Base-by-base conservation (phyloP, 2,329 filamentous ascomycete genomes). In the Rhytidhysteron rufulum region DNA sequence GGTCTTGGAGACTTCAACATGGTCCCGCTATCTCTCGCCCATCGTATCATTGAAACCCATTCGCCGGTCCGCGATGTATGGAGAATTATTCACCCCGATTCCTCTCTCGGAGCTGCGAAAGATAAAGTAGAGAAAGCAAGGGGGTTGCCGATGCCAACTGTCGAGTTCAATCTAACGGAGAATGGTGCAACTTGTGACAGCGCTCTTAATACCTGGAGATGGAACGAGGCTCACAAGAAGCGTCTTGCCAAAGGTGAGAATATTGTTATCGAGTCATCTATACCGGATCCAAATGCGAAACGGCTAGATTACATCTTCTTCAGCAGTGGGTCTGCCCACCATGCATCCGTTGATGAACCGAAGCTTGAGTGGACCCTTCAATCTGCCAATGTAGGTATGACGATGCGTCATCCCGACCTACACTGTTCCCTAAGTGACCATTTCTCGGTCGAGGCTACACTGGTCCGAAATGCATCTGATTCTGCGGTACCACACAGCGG, bases 1-100 rank as follows among this genome's bases (percentile, higher is more conserved):
- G 90, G 83, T 5, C 71, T 95, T 39, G 93, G 93, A 19, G 93
- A 97, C 70, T 96, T 97, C 71, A 97, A 97, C 69, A 95, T 95
- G 85, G 73, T 88, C n/a, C 93, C 93, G 1, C 68, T 85, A 30
- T 94, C 88, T 19, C 79, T 95, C 46, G 84, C 86, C 22, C 88
- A 97, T 68, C 79, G 82, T 39, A 75, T 97, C 49, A 83, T 98
- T 51, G 86, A 85, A 42, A 80, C 82, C 3, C 83, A 89, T 58
- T 81, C 84, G 8, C 83, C 84, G 11, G 83, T 95, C 20, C 78
- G 77, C 32, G 93, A 98, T 61, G 81, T 82, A 17, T 98, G 93
- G 93, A 80, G 86, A 40, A 76, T 86, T 21, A 66, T 94, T 16
- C 85, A 95, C 62, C 91, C 93, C 0, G 78, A 90, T 44, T 91